phyloP scores from a whole-genome alignment of 345 rosid species.

The Euphorbia peplus region DNA sequence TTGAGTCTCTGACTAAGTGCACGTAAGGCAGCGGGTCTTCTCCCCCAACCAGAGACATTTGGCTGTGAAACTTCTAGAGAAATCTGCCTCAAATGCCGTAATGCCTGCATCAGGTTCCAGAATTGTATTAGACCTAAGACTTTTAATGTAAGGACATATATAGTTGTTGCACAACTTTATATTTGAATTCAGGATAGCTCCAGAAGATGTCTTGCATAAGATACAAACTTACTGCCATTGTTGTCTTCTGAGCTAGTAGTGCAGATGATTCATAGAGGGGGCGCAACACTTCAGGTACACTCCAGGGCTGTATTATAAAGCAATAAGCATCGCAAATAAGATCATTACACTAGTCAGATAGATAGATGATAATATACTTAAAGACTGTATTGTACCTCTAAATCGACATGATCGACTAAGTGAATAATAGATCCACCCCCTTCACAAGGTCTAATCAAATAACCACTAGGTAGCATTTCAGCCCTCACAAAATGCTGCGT shows the following conservation, averaged over 20 bases:
- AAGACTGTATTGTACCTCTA: conserved; percentile 54
- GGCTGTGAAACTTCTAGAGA: conserved; percentile 87
- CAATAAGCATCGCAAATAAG: background rate
- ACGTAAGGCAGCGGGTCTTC: conserved; percentile 93
- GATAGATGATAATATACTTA: background rate
- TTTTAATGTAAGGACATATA: background rate
- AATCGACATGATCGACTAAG: conserved; percentile 94
- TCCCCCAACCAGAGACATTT: conserved; percentile 80
- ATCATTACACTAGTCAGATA: background rate
- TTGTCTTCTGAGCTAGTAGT: conserved; percentile 94
- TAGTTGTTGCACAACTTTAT: background rate
- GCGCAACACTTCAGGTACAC: conserved; percentile 97
- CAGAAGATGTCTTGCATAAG: background rate
- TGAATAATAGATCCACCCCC: conserved; percentile 99
- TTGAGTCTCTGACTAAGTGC: conserved; percentile 93
- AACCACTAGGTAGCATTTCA: conserved; percentile 97
- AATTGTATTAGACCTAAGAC: background rate
- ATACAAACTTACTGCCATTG: conserved; percentile 78
- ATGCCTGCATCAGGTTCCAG: conserved; percentile 45
- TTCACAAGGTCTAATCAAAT: conserved; percentile 92
- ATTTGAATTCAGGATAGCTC: background rate
- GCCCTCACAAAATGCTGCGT: conserved; percentile 98
- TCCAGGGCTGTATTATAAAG: conserved; percentile 63
- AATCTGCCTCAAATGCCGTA: conserved; percentile 93
- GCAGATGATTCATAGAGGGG: conserved; percentile 93